Evolutionary conservation across 305 asterid genomes (phyloP).

Genomic region (Monarda citriodora): DNA sequence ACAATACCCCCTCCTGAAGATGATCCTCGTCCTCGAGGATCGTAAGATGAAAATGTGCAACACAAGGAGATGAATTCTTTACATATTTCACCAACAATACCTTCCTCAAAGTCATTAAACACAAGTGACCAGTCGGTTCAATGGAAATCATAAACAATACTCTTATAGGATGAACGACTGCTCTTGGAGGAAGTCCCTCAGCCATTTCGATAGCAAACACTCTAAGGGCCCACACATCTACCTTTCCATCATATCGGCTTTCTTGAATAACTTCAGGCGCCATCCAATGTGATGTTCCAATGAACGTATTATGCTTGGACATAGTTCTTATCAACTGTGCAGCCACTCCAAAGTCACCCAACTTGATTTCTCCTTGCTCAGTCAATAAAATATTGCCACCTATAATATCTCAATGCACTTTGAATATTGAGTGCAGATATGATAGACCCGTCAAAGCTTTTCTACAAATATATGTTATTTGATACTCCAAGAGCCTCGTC

Average conservation of each 20-base stretch:
- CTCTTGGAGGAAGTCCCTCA: constrained; percentile 99
- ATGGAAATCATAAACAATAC: too few species aligned
- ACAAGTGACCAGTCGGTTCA: too few species aligned
- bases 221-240: constrained; percentile 99
- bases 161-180: constrained; percentile 99
- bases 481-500: constrained; percentile 94
- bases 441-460: constrained; percentile 98
- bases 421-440: constrained; percentile 97
- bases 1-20: too few species aligned
- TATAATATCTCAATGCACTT: constrained; percentile 99
- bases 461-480: constrained; percentile 92
- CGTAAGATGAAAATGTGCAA: too few species aligned
- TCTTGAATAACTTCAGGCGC: constrained; percentile 99
- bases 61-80: too few species aligned
- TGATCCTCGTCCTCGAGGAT: too few species aligned
- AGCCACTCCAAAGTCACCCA: constrained; percentile 99
- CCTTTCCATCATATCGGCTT: constrained; percentile 99
- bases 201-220: constrained; percentile 99
- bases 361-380: constrained; percentile 98
- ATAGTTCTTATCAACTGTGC: constrained; percentile 98
- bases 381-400: constrained; percentile 98
- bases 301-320: constrained; percentile 99
- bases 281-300: constrained; percentile 99
- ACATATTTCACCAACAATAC: too few species aligned
- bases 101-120: too few species aligned